Base-by-base conservation (phyloP, 1,139 yeast species). In the Pichia sp. region DNA sequence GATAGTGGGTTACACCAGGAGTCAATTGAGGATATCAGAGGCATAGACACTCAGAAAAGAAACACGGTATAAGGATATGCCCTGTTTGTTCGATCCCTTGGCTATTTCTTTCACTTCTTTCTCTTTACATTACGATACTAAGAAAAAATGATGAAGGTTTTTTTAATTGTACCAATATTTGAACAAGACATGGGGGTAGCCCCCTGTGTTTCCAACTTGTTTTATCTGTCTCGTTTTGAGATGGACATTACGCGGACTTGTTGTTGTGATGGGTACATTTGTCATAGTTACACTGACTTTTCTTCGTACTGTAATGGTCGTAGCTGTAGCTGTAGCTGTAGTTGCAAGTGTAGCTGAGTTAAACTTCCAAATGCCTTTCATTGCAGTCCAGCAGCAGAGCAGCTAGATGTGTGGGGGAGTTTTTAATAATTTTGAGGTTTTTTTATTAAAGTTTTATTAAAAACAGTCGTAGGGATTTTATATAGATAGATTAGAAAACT, bases 221-320 rank as follows among this genome's bases (percentile, higher is more conserved):
- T 46, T 37, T 50, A 22, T 18, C 25, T 16, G 25, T n/a, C 50
- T 60, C 63, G 65, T 63, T 63, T 54, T 63, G 65, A 60, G 45
- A 16, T 12, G 30, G 8, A 13, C 39, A 31, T 30, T 25, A 47
- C 50, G 52, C 55, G 58, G 59, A 53, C 60, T 60, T 57, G 66
- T 65, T 69, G 77, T 73, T 52, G 67, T 75, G 79, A 74, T 63
- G 55, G 70, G 72, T 68, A 69, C 55, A 45, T 69, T 64, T 69
- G 81, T 76, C 81, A 76, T 76, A 76, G 81, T 76, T 76, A 76
- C 81, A 76, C 81, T 76, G 81, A 76, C 68, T 52, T 48, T 43
- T 50, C 68, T 52, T 48, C 41, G 37, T 34, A 25, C 13, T 36
- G 30, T 31, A 16, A 13, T 23, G 21, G 19, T n/a, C 23, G 18